Percentiles rank a stretch among this genome's conserved stretches.
Evolutionary conservation across 306 rosid species (phyloP).

Genomic region (Mucuna pruriens): DNA sequence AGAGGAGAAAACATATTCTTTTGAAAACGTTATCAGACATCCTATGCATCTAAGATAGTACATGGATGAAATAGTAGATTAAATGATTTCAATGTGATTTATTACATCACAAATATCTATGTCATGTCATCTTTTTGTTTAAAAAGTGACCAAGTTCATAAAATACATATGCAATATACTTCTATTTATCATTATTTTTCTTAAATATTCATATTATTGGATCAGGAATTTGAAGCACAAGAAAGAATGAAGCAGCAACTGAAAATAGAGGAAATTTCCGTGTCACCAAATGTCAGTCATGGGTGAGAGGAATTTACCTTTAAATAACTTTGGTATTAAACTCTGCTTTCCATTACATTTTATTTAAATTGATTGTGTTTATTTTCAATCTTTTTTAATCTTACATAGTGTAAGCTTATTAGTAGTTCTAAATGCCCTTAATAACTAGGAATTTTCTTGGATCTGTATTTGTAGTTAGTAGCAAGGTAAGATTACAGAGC

Average conservation of each 20-base stretch:
- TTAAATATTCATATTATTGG: constrained; percentile 32
- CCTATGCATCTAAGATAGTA: constrained; percentile 4
- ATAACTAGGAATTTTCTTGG: not conserved
- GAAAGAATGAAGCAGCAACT: constrained; percentile 91
- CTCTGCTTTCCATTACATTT: constrained; percentile 1
- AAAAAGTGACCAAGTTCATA: not conserved
- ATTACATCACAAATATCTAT: not conserved
- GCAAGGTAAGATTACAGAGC: not conserved
- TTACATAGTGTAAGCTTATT: not conserved
- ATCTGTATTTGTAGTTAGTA: constrained; percentile 18
- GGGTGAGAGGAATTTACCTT: constrained; percentile 63
- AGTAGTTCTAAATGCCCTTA: constrained; percentile 26
- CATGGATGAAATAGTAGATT: constrained; percentile 9
- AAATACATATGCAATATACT: constrained; percentile 9
- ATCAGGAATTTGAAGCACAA: constrained; percentile 89
- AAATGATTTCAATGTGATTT: constrained; percentile 22
- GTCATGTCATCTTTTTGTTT: constrained; percentile 16
- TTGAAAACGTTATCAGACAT: constrained; percentile 5
- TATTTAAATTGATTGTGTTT: not conserved
- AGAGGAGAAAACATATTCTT: not conserved
- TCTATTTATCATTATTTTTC: constrained; percentile 15
- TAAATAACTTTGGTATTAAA: not conserved
- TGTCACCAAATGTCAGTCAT: constrained; percentile 76
- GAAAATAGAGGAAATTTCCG: constrained; percentile 70
- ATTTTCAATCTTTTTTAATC: constrained; percentile 9